Base-by-base conservation (phyloP, 768 basidiomycete genomes). In the Termitomyces sp. region DNA sequence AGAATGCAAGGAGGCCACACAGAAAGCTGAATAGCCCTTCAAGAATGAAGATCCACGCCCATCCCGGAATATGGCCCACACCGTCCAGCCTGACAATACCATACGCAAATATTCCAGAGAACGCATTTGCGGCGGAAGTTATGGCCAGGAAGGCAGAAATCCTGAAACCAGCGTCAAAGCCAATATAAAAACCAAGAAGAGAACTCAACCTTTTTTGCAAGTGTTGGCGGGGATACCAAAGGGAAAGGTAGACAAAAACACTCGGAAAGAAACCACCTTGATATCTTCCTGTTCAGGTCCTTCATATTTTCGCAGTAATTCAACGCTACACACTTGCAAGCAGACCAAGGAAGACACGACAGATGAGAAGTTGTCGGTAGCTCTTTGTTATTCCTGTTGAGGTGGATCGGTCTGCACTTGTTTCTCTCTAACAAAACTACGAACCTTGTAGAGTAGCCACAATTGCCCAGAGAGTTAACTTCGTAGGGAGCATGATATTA, bases 1-100 rank as follows among this genome's bases (percentile, higher is more conserved):
- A 70, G 70, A 75, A 85, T 0, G 79, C 72, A 3, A 65, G 18
- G 3, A 80, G 31, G 5, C 86, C 89, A 58, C 85, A 81, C 3
- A 79, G 44, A 51, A 82, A 68, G 0, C 86, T 88, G 67, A 89
- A 82, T 3, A 79, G 67, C 2, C 88, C 88, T 67, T 89, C 81
- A 35, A 84, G 68, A 50, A 84, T 81, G 64, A 85, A 85, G 50
- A 86, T 80, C 86, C 84, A 89, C 12, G 78, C 73, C 86, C 86
- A 89, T 3, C 84, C 85, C 3, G 77, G 73, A 41, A 75, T 76
- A 2, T 75, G 68, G 0, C 76, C 74, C 9, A 79, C 66, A 12
- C 84, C 83, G 50, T 87, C 64, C 78, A 89, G 82, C 33, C 82
- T 72, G 52, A 82, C 75, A 61, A 91, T 85, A 1, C 80, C 85